Percentiles rank a stretch among this genome's conserved stretches.
phyloP scores from a whole-genome alignment of 2,329 filamentous ascomycete species.

The Blumeria hordei region DNA sequence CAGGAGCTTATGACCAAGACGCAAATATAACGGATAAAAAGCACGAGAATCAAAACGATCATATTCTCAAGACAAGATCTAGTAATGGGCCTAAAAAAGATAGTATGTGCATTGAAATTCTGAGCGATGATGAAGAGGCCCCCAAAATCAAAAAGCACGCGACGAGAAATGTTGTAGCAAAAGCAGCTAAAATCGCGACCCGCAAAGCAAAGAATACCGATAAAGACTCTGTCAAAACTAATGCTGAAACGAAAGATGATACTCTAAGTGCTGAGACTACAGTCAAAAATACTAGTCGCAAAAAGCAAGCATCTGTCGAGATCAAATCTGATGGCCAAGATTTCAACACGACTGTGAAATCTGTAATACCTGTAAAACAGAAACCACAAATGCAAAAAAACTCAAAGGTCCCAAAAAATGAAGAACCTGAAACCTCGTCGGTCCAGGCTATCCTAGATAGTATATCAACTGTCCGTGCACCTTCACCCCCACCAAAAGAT shows the following conservation, averaged over 20 bases:
- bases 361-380: constrained; percentile 26
- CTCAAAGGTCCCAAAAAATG: constrained; percentile 22
- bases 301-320: constrained; percentile 23
- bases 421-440: constrained; percentile 42
- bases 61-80: no score
- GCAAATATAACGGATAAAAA: no score
- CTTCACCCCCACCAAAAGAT: constrained; percentile 55
- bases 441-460: constrained; percentile 71
- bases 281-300: constrained; percentile 19
- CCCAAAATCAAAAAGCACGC: no score
- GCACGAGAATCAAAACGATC: no score
- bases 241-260: neutral
- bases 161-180: no score
- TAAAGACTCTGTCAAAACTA: neutral
- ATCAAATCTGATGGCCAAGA: constrained; percentile 29
- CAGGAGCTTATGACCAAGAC: no score
- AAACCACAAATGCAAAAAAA: constrained; percentile 15
- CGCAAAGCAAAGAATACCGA: neutral
- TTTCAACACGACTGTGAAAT: constrained; percentile 25
- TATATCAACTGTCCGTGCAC: constrained; percentile 61
- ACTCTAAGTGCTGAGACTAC: constrained; percentile 18
- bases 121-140: neutral
- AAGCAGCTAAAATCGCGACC: no score
- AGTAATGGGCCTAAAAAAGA: no score
- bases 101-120: neutral